Conservation (phyloP, 495 filamentous ascomycete species). For the Astrocystis sublimbata region DNA sequence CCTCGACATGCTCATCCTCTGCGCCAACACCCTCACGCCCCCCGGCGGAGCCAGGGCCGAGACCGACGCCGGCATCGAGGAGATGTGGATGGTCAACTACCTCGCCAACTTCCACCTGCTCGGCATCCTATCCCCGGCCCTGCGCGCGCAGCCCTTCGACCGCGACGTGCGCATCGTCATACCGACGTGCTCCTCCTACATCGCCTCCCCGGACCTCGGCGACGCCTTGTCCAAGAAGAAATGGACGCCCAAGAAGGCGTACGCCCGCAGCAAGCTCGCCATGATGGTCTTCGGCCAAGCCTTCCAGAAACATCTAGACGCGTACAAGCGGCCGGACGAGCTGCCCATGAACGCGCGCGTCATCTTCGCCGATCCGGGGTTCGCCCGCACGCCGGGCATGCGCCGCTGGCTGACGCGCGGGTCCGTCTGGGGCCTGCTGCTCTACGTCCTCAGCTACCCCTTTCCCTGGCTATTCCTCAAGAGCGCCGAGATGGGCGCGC, state of each 20-base stretch:
- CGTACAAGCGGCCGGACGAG: slow-evolving; percentile 79
- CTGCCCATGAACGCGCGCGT: slow-evolving; percentile 77
- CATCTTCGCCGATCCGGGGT: slow-evolving; percentile 82
- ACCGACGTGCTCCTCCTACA: slow-evolving; percentile 83
- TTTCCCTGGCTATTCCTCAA: slow-evolving; percentile 89
- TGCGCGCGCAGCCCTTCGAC: slow-evolving; percentile 88
- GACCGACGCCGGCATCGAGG: slow-evolving; percentile 79
- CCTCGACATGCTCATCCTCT: slow-evolving; percentile 91
- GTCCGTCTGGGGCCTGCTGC: slow-evolving; percentile 72
- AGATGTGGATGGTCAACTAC: slow-evolving; percentile 92
- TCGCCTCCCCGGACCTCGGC: slow-evolving; percentile 63
- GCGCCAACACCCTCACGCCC: slow-evolving; percentile 73
- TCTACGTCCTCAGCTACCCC: slow-evolving; percentile 78
- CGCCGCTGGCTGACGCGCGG: slow-evolving; percentile 83
- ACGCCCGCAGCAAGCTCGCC: slow-evolving; percentile 85
- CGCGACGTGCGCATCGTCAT: slow-evolving; percentile 88
- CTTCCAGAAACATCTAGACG: slow-evolving; percentile 84
- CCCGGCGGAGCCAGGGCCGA: slow-evolving; percentile 51
- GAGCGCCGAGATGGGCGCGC: slow-evolving; percentile 75
- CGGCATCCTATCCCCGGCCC: slow-evolving; percentile 81
- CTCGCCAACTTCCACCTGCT: slow-evolving; percentile 94
- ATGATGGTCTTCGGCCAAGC: slow-evolving; percentile 83
- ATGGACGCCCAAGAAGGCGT: slow-evolving; percentile 59
- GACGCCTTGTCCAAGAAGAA: slow-evolving; percentile 43
- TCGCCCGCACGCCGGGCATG: slow-evolving; percentile 80